These are phyloP conservation scores for Kentomonas sorsogonicus DNA, from an alignment of 208 protist genomes.

Conservation along the genomic window DNA sequence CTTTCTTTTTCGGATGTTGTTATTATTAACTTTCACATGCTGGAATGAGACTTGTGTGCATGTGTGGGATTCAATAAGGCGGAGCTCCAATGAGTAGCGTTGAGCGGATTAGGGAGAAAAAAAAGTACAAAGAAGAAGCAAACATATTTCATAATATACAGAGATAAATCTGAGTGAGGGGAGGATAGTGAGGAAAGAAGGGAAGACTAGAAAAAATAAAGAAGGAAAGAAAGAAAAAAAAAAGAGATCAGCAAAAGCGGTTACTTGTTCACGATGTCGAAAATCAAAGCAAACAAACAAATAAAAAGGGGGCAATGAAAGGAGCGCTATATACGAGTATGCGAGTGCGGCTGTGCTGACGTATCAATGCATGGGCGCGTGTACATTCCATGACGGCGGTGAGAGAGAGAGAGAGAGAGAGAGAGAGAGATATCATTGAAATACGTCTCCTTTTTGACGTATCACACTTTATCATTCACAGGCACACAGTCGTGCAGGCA, in stretches of 20 bases:
- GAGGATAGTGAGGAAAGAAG: too few species aligned
- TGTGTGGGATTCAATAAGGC: not conserved
- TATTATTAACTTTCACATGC: slow-evolving; percentile 6
- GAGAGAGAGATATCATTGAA: too few species aligned
- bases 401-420: too few species aligned
- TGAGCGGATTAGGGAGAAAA: not conserved
- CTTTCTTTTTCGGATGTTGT: not conserved
- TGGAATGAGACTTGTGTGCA: not conserved
- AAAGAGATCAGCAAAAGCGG: not conserved
- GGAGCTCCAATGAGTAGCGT: not conserved
- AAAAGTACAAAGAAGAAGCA: slow-evolving; percentile 2
- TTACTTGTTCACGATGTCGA: too few species aligned
- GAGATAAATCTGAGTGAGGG: too few species aligned
- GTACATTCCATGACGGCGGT: too few species aligned
- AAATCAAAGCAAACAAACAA: not conserved
- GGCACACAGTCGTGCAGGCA: not conserved
- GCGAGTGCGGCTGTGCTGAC: too few species aligned
- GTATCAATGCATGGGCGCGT: too few species aligned
- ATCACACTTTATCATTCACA: too few species aligned
- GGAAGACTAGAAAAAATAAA: too few species aligned
- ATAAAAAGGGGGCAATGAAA: not conserved
- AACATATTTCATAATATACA: not conserved
- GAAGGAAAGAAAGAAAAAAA: slow-evolving; percentile 7
- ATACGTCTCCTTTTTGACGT: too few species aligned
- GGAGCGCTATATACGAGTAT: not conserved